Evolutionary conservation across 2,329 filamentous ascomycete genomes (phyloP).

Genomic region (Colletotrichum viniferum): DNA sequence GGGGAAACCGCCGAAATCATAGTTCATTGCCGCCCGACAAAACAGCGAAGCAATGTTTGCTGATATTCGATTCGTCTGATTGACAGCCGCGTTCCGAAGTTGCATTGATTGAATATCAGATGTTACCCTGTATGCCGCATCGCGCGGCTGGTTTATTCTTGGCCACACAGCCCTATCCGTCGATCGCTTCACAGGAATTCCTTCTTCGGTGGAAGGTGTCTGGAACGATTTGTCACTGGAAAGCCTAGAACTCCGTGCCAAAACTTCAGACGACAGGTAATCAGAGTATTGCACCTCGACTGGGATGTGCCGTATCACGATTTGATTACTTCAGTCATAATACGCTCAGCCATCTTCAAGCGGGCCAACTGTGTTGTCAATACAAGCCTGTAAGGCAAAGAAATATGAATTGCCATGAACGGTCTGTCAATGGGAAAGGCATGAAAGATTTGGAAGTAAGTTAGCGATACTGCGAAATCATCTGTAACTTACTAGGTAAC

Average conservation of each 20-base stretch:
- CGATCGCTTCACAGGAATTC: neutral
- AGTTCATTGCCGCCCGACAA: neutral
- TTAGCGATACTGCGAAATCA: no score
- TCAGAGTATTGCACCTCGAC: neutral
- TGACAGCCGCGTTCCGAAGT: neutral
- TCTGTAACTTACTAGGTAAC: no score
- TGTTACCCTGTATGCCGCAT: neutral
- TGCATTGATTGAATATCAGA: neutral
- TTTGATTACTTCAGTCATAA: fast-evolving
- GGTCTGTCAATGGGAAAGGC: no score
- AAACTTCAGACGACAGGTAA: neutral
- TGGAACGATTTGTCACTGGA: neutral
- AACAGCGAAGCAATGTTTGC: neutral
- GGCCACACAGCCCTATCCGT: neutral
- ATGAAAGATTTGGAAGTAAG: no score
- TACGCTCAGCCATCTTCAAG: neutral
- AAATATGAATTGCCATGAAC: no score
- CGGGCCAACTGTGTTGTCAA: neutral
- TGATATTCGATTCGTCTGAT: neutral
- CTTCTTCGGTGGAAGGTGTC: neutral
- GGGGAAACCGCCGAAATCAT: neutral
- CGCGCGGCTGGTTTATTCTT: neutral
- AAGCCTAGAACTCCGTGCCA: neutral
- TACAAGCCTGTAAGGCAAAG: no score
- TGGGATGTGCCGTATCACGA: neutral